A percentile compares a stretch with the other conserved stretches of the same genome.
Conservation (phyloP, 164 flowering plant species). For the Chimonanthus praecox region DNA sequence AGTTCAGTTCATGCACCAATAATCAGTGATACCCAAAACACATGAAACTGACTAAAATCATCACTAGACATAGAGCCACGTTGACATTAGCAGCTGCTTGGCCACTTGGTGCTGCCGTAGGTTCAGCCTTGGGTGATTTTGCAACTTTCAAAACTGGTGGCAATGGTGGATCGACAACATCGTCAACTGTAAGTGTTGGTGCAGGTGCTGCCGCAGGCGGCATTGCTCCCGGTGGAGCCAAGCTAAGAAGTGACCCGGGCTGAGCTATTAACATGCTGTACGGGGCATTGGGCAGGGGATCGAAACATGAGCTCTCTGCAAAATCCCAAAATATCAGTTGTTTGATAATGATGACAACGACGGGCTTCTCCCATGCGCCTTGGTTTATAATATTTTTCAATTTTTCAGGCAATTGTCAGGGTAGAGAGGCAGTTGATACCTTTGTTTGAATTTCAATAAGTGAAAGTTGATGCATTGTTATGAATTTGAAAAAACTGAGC, state of each 20-base stretch:
- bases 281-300: conserved; percentile 10
- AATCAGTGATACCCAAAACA: conserved; percentile 3
- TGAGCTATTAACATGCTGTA: conserved; percentile 31
- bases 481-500: not conserved
- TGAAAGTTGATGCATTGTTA: not conserved
- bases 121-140: conserved; percentile 9
- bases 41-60: conserved; percentile 13
- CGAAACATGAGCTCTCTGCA: conserved; percentile 62
- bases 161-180: conserved; percentile 70
- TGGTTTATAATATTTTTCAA: not conserved
- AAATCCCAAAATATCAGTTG: not conserved
- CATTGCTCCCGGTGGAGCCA: conserved; percentile 13
- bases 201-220: conserved; percentile 50
- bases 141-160: conserved; percentile 40
- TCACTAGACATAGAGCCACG: conserved; percentile 26
- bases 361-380: not conserved
- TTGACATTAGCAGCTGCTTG: conserved; percentile 20
- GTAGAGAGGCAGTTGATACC: not conserved
- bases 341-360: not conserved
- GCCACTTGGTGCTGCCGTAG: conserved; percentile 20
- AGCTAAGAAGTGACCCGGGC: conserved; percentile 28
- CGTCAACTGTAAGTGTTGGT: conserved; percentile 34
- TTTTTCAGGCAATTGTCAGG: not conserved
- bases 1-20: not conserved
- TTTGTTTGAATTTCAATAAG: not conserved